A percentile compares a stretch with the other conserved stretches of the same genome.
Evolutionary conservation across 2,329 filamentous ascomycete species (phyloP).

Genomic region (Neonectria faginata): DNA sequence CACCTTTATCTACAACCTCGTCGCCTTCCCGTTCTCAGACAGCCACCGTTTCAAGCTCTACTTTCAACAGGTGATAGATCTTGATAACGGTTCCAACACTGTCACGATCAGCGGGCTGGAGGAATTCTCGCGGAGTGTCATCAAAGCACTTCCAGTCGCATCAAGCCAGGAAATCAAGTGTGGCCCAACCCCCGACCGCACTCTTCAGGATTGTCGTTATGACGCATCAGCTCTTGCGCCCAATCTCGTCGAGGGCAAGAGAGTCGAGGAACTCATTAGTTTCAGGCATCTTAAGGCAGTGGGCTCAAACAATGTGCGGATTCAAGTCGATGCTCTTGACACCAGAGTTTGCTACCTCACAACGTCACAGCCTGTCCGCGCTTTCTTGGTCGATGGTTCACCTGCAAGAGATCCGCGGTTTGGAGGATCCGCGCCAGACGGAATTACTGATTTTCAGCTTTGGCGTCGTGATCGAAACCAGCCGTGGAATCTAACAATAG

Average conservation of each 20-base stretch:
- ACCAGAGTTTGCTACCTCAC: slow-evolving; percentile 82
- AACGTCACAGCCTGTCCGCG: slow-evolving; percentile 75
- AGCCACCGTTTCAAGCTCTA: slow-evolving; percentile 85
- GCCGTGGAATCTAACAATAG: slow-evolving; percentile 73
- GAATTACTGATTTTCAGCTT: slow-evolving; percentile 76
- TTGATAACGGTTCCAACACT: slow-evolving; percentile 76
- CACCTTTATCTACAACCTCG: slow-evolving; percentile 86
- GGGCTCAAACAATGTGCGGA: slow-evolving; percentile 62
- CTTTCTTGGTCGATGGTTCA: slow-evolving; percentile 72
- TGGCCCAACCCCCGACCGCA: slow-evolving; percentile 53
- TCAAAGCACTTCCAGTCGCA: slow-evolving; percentile 77
- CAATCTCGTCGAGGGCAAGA: slow-evolving; percentile 64
- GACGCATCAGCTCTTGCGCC: slow-evolving; percentile 71
- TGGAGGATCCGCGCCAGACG: slow-evolving; percentile 69
- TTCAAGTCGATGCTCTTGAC: slow-evolving; percentile 77
- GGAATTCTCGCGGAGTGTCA: slow-evolving; percentile 74
- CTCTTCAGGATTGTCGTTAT: slow-evolving; percentile 76
- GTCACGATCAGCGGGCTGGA: slow-evolving; percentile 77
- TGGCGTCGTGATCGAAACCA: slow-evolving; percentile 86
- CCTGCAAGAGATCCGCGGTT: slow-evolving; percentile 72
- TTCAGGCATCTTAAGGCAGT: slow-evolving; percentile 58
- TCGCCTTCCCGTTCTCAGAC: slow-evolving; percentile 88
- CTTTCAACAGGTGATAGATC: slow-evolving; percentile 84
- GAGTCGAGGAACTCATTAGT: slow-evolving; percentile 69
- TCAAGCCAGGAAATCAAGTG: slow-evolving; percentile 71